A percentile compares a stretch with the other conserved stretches of the same genome.
These are phyloP conservation scores for Plasmodium ovale DNA, from an alignment of 169 alveolate genomes.

Conservation along the genomic window DNA sequence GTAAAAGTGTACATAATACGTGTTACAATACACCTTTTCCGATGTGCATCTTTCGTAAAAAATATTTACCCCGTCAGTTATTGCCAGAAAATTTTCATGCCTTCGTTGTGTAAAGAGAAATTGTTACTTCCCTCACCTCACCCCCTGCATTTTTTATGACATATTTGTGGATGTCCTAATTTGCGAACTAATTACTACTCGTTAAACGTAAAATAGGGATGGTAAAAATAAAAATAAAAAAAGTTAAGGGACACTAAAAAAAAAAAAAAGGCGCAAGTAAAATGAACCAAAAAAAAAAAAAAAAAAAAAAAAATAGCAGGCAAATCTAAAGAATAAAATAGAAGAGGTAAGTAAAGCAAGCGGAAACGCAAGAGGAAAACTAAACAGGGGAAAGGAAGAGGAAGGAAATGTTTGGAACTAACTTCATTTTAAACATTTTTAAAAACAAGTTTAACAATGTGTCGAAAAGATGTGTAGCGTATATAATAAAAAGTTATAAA, in stretches of 20 bases:
- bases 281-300: slow-evolving; percentile 1
- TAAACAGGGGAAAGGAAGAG: background rate
- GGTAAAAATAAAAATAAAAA: no score
- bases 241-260: no score
- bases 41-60: slow-evolving; percentile 1
- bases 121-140: no score
- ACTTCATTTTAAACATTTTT: slow-evolving; percentile 50
- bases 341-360: background rate
- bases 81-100: no score
- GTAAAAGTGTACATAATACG: background rate
- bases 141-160: no score
- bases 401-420: slow-evolving; percentile 69
- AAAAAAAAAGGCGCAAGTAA: no score
- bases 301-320: background rate
- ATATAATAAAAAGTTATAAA: slow-evolving; percentile 65
- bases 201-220: no score
- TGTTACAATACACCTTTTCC: slow-evolving; percentile 1
- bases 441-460: slow-evolving; percentile 50
- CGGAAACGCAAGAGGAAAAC: background rate
- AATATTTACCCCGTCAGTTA: no score
- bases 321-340: no score
- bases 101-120: no score
- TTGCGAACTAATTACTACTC: no score
- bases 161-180: no score
- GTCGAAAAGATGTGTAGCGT: slow-evolving; percentile 56